Evolutionary conservation across 108 stramenopile species (phyloP), one percentile per base, ranked within the genome.

Genomic region (Discostella stelligeroides): DNA sequence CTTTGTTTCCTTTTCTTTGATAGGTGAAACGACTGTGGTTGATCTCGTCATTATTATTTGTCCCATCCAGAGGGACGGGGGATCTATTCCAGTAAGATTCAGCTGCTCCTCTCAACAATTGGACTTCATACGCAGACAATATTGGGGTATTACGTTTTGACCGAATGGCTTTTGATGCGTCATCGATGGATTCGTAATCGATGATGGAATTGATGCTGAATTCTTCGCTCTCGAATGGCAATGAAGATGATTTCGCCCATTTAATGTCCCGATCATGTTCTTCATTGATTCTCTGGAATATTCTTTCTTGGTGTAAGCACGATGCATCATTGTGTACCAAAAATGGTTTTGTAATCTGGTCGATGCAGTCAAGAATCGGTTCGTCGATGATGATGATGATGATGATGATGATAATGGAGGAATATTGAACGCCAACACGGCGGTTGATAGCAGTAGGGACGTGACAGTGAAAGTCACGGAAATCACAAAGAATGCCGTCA

Each of bases 1-100:
- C n/a, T n/a, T n/a, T 66, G 41, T 62, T 54, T 63, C 90, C 82
- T 76, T 82, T 72, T 53, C 73, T 42, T 87, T 91, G 67, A 82
- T 80, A 60, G 70, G 83, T 63, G 79, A 85, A 72, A 84, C 85
- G 18, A 85, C 83, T 70, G 54, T 67, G 47, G 9, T 41, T 15
- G 1, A 53, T 21, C 34, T 51, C 38, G n/a, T n/a, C n/a, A n/a
- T n/a, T n/a, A n/a, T n/a, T n/a, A 54, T 53, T 39, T 20, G 17
- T 13, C 23, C 17, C 58, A n/a, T 38, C 34, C 1, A 38, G 43
- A 11, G 10, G n/a, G n/a, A n/a, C n/a, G n/a, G n/a, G n/a, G n/a
- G n/a, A 12, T 59, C 53, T 34, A 24, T 54, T 55, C 72, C 72
- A 73, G 54, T 73, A 73, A 24, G 51, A 65, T 48, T 70, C 63